Conservation (phyloP, 257 asterid species). For the Salvia rosmarinus region DNA sequence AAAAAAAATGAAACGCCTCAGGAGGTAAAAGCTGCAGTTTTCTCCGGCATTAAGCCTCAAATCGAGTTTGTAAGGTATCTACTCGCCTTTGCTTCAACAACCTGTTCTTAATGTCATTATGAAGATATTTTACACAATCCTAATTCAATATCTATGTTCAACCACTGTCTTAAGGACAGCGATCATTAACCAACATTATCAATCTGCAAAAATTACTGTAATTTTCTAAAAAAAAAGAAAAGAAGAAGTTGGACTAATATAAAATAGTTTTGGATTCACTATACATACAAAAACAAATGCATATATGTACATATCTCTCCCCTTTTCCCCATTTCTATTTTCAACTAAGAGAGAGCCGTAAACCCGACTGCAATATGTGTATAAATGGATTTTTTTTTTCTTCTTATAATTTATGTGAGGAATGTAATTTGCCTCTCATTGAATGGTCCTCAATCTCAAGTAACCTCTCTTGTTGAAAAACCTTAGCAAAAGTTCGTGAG, state of each 20-base stretch:
- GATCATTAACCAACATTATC: background rate
- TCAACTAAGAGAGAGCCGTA: constrained; percentile 26
- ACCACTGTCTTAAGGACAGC: background rate
- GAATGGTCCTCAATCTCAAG: constrained; percentile 22
- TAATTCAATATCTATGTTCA: background rate
- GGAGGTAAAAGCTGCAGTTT: too few relatives aligned
- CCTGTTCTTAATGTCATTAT: too few relatives aligned
- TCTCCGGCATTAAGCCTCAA: too few relatives aligned
- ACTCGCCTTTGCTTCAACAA: too few relatives aligned
- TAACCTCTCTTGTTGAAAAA: background rate
- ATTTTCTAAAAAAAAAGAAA: background rate
- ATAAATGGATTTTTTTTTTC: background rate
- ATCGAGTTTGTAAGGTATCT: too few relatives aligned
- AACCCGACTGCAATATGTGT: constrained; percentile 26
- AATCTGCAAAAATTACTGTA: background rate
- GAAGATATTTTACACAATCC: constrained; percentile 2
- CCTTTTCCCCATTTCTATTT: constrained; percentile 4
- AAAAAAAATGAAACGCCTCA: too few relatives aligned
- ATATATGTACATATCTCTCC: constrained; percentile 27
- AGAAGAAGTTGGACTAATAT: background rate
- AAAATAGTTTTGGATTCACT: constrained; percentile 21
- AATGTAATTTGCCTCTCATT: constrained; percentile 25
- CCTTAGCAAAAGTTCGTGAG: constrained; percentile 17
- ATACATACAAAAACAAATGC: constrained; percentile 33
- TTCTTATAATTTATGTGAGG: constrained; percentile 1